Base-by-base conservation (phyloP, 306 rosid species). In the Gastrolobium villosum region DNA sequence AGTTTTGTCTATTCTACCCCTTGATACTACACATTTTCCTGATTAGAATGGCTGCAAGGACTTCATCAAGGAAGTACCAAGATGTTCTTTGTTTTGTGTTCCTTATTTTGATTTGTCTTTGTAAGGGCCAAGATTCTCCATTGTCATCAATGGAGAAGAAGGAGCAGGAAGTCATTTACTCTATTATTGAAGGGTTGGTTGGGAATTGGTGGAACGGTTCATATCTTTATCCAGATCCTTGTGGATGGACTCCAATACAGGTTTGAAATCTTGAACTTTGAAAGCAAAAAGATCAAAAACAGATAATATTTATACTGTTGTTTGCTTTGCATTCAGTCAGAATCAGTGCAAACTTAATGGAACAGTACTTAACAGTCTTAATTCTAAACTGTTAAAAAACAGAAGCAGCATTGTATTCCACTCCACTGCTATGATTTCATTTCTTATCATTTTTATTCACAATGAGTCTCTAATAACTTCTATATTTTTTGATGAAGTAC, bases 201-300 rank as follows among this genome's bases (percentile, higher is more conserved):
- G 92, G 92, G 6, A 70, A 81, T 3, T 77, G 76, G 82, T 88
- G 90, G 92, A 88, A 88, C 10, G 90, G 88, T 77, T 88, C 88
- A 54, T 84, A 86, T 75, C 90, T 88, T 64, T 86, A 88, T 76
- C 90, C 92, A 49, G 92, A 88, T 50, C 92, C 88, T 72, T 86
- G 92, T 84, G 92, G 92, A 2, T 86, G 88, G 92, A 88, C 92
- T 70, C 92, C 88, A 5, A 81, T 88, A 53, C 89, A 88, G 89
- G 92, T 84, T 26, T 52, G 41, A 52, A 73, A 7, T 65, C 9
- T 0, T 63, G 4, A 71, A 52, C 60, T 30, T 35, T 7, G 7
- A 35, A 36, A 79, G 10, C 5, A 6, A 34, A 45, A 30, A 68
- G 15, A 68, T 10, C 41, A 78, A 50, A n/a, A n/a, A n/a, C 36